Evolutionary conservation across 2,329 filamentous ascomycete genomes (phyloP), one percentile per base, ranked within the genome.

Genomic region (Talaromyces piceae): DNA sequence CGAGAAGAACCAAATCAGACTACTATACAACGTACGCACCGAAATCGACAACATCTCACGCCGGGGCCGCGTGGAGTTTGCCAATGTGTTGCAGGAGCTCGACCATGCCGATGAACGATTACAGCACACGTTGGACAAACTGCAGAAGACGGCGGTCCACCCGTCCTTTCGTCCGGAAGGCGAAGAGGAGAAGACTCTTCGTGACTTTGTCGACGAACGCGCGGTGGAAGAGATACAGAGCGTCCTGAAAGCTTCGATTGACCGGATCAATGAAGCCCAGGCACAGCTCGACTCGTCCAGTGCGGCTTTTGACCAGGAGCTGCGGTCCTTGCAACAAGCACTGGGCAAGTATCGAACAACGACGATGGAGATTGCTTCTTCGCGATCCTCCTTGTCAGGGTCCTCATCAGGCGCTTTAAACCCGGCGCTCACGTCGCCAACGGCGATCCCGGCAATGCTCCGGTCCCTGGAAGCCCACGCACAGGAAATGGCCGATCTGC

Each of bases 401-500:
- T 67, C 67, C 2, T 64, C 59, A n/a, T 33, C 54, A 39, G 61
- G 62, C 11, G 57, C 59, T 1, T 69, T 66, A 2, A 64, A 66
- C 45, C 60, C 64, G 8, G 65, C 61, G 48, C 51, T 70, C 6
- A 60, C 66, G 8, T 63, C 66, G 5, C 60, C 65, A 18, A 70
- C 75, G 0, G 61, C 63, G 4, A 74, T 83, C 41, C 70, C 77
- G 2, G 70, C 76, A 4, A 73, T 82, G 39, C 72, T 88, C n/a
- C 72, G 77, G 26, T 74, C 76, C 2, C 77, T 95, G 30, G 83
- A 91, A 57, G 76, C 76, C 12, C 83, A 91, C 58, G 91, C 91
- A 0, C 83, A 87, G 56, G 82, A 84, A 60, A 91, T 94, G 83
- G 91, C 91, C 4, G 78, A 84, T 52, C 78, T 89, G 4, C 79